These are phyloP conservation scores for Diaporthe citriasiana DNA, from an alignment of 2,329 filamentous ascomycete genomes.

Conservation along the genomic window DNA sequence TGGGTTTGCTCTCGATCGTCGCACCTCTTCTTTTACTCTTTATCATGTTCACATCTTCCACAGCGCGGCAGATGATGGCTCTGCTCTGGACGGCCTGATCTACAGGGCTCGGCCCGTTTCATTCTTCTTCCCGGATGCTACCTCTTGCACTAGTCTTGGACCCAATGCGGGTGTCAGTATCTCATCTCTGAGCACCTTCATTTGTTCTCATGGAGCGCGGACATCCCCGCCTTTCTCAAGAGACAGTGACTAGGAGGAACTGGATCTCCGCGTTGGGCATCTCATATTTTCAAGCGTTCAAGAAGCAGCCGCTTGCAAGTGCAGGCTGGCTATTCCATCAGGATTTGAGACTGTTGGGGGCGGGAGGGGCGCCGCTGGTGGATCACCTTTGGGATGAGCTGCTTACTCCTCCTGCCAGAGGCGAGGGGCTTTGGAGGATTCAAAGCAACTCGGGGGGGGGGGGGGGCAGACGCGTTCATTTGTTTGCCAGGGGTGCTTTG, in stretches of 20 bases:
- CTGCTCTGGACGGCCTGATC: slow-evolving; percentile 8
- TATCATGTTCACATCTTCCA: background rate
- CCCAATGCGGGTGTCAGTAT: background rate
- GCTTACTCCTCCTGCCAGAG: background rate
- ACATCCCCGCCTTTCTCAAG: background rate
- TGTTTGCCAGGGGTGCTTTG: background rate
- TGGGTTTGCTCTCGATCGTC: background rate
- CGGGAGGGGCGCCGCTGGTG: background rate
- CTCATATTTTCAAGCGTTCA: background rate
- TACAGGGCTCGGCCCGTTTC: slow-evolving; percentile 31
- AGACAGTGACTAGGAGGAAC: background rate
- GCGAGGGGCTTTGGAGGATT: background rate
- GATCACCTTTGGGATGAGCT: background rate
- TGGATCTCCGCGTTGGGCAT: background rate
- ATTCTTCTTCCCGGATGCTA: slow-evolving; percentile 24
- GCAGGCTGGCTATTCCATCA: slow-evolving; percentile 1
- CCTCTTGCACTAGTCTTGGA: background rate
- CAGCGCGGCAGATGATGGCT: slow-evolving; percentile 2
- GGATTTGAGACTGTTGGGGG: slow-evolving; percentile 17
- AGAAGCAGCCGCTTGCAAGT: background rate
- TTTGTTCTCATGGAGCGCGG: background rate
- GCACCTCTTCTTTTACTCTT: background rate
- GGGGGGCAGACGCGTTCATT: background rate
- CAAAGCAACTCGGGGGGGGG: slow-evolving; percentile 3
- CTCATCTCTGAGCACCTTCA: background rate